A percentile compares a stretch with the other conserved stretches of the same genome.
phyloP scores from a whole-genome alignment of 768 basidiomycete genomes.

The Hypsizygus marmoreus region DNA sequence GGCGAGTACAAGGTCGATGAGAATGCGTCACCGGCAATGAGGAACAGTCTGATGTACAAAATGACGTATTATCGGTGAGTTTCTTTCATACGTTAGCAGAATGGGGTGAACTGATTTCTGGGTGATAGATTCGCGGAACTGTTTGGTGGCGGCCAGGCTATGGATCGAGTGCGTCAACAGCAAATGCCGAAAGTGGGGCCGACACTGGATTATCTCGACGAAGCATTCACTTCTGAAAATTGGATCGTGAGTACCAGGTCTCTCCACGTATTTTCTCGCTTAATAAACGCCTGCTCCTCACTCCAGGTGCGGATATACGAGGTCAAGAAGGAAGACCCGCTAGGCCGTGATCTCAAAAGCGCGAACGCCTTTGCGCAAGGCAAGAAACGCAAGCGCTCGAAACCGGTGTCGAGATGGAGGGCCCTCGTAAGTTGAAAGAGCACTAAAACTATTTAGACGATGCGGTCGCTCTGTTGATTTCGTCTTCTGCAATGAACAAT shows the following conservation, averaged over 20 bases:
- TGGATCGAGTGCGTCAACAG: constrained; percentile 91
- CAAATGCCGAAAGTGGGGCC: constrained; percentile 75
- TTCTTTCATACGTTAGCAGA: not conserved
- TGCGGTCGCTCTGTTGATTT: too few relatives aligned
- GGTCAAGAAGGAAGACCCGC: constrained; percentile 90
- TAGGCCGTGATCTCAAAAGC: constrained; percentile 87
- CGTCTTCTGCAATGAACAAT: too few relatives aligned
- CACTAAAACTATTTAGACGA: too few relatives aligned
- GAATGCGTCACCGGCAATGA: constrained; percentile 83
- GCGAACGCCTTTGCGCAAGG: constrained; percentile 85
- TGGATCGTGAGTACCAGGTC: constrained; percentile 78
- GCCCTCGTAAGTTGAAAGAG: too few relatives aligned
- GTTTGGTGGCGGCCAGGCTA: constrained; percentile 69
- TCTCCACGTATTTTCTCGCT: not conserved
- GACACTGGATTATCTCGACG: constrained; percentile 88
- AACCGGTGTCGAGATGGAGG: constrained; percentile 64
- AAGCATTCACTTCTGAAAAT: constrained; percentile 99
- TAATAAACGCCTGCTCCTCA: constrained; percentile 7
- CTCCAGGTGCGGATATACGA: constrained; percentile 85
- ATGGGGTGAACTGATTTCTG: not conserved
- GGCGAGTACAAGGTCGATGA: constrained; percentile 96
- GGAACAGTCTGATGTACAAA: constrained; percentile 98
- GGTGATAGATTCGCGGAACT: constrained; percentile 76
- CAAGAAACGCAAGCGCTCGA: constrained; percentile 85
- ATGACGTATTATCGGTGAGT: constrained; percentile 92